These are phyloP conservation scores for Yamadazyma dendronema DNA, from an alignment of 1,139 yeast species.

Conservation along the genomic window DNA sequence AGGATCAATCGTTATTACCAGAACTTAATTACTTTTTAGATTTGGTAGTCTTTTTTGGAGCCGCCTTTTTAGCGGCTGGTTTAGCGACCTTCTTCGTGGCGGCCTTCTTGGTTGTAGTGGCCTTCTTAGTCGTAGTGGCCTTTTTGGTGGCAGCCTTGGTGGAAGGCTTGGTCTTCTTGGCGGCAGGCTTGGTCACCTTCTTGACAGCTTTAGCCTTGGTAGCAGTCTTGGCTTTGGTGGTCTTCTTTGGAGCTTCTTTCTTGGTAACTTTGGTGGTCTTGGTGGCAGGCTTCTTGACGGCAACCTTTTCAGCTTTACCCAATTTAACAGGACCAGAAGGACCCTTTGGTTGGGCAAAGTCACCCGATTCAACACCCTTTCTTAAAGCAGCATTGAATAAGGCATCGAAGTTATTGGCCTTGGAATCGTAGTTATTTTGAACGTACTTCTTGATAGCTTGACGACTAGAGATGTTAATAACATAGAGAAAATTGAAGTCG, in stretches of 20 bases:
- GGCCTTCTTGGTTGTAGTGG: slow-evolving; percentile 9
- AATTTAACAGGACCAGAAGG: slow-evolving; percentile 73
- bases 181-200: slow-evolving; percentile 8
- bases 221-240: slow-evolving; percentile 11
- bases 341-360: slow-evolving; percentile 85
- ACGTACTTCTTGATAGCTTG: slow-evolving; percentile 76
- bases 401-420: slow-evolving; percentile 66
- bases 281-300: slow-evolving; percentile 20
- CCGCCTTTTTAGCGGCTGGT: slow-evolving; percentile 7
- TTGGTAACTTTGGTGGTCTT: slow-evolving; percentile 6
- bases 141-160: slow-evolving; percentile 15
- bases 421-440: slow-evolving; percentile 58
- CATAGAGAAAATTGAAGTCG: background rate
- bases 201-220: slow-evolving; percentile 4
- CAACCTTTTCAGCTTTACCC: slow-evolving; percentile 19
- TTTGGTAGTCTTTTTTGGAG: slow-evolving; percentile 9
- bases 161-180: slow-evolving; percentile 14
- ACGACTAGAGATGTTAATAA: slow-evolving; percentile 40
- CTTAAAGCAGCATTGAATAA: slow-evolving; percentile 77
- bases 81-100: slow-evolving; percentile 4
- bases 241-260: slow-evolving; percentile 1
- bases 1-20: slow-evolving; percentile 3
- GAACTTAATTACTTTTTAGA: slow-evolving; percentile 1
- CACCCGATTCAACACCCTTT: slow-evolving; percentile 77
- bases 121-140: slow-evolving; percentile 17